Evolutionary conservation across 768 basidiomycete genomes (phyloP), one percentile per base, ranked within the genome.

Genomic region (Boletus patriciae): DNA sequence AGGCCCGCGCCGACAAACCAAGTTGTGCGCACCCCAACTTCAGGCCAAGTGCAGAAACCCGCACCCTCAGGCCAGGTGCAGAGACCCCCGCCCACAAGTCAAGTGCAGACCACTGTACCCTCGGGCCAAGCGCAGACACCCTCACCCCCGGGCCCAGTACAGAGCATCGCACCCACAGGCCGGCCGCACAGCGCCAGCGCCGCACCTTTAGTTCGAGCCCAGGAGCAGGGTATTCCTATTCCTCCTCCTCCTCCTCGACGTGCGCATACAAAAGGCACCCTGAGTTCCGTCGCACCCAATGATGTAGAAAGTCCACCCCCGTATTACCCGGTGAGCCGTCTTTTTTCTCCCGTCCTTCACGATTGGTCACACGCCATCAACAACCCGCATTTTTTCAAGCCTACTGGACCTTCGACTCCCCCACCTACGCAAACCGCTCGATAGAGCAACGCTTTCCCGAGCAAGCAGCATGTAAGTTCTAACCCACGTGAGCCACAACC

Each of bases 291-390:
- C 9, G 21, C 21, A 5, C 1, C n/a, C n/a, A 50, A 47, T 11
- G 47, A 19, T 18, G n/a, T 23, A 38, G 50, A 55, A 21, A 66
- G 57, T 52, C 67, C 66, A 27, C 66, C 66, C 3, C 66, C 67
- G 1, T 68, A 68, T 42, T 64, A 50, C 6, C 48, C 70, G n/a
- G 69, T 70, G 47, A 65, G 69, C 33, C 21, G 1, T 42, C 21
- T 12, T 19, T 33, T 37, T 27, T 11, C n/a, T 49, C 29, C 41
- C 27, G 21, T 23, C 12, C 6, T n/a, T 36, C 36, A 18, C 16
- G 23, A 10, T 3, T 25, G 15, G 9, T 33, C 37, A 33, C 46
- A 44, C 37, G n/a, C 3, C 25, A 40, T 29, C 13, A 10, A 31
- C 6, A 19, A 45, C 34, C n/a, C 29, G 23, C 38, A 3, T 46